phyloP scores from a whole-genome alignment of 2,329 filamentous ascomycete genomes.

The Thermothelomyces thermophilus region DNA sequence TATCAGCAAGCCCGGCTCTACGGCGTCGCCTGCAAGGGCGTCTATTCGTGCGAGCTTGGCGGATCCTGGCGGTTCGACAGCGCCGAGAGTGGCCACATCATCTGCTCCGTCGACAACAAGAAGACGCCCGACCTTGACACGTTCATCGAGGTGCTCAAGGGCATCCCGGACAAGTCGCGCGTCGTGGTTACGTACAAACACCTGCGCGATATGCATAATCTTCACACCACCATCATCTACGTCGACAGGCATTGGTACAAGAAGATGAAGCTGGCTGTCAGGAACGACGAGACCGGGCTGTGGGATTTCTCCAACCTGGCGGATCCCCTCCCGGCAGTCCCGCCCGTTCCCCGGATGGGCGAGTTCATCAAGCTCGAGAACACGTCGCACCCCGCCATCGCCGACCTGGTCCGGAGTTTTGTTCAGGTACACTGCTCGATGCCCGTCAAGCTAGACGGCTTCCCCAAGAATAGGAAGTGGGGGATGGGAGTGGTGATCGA shows the following conservation, averaged over 20 bases:
- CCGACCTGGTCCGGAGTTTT: conserved; percentile 88
- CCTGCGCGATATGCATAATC: conserved; percentile 85
- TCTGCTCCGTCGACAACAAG: conserved; percentile 87
- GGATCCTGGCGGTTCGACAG: conserved; percentile 94
- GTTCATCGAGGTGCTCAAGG: conserved; percentile 86
- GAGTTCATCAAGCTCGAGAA: conserved; percentile 90
- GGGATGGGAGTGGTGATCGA: conserved; percentile 97
- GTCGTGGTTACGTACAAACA: conserved; percentile 96
- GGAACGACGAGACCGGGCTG: conserved; percentile 82
- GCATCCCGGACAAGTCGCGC: conserved; percentile 72
- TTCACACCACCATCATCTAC: conserved; percentile 86
- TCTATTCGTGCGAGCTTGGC: conserved; percentile 90
- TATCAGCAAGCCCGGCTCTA: conserved; percentile 97
- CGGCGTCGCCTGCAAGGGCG: conserved; percentile 83
- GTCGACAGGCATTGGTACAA: conserved; percentile 93
- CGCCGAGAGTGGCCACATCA: conserved; percentile 84
- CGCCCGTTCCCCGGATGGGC: conserved; percentile 67
- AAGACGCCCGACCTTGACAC: conserved; percentile 80
- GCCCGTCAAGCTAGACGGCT: conserved; percentile 96
- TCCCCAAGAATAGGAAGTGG: conserved; percentile 87
- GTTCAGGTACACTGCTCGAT: conserved; percentile 88
- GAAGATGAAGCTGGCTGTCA: conserved; percentile 86
- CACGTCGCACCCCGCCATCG: conserved; percentile 81
- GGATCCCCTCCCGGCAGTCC: conserved; percentile 67
- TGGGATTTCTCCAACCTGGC: conserved; percentile 92